Base-by-base conservation (phyloP, 345 rosid species). In the Heritiera littoralis region DNA sequence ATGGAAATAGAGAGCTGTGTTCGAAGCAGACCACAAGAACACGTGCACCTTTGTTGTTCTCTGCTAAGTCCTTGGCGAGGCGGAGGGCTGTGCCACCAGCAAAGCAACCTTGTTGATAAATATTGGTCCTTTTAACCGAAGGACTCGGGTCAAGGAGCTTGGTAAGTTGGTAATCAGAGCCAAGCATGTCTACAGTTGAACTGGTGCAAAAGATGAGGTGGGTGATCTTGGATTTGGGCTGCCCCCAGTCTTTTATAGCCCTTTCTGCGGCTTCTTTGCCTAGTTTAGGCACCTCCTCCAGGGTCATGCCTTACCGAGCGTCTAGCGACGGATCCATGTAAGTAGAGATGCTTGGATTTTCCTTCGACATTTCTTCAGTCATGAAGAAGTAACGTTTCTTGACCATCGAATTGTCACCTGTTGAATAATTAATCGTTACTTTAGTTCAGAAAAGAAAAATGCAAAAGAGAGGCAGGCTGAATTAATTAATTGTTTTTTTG, bases 231-330 rank as follows among this genome's bases (percentile, higher is more conserved):
- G 94, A 92, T 81, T 89, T 93, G 46, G 98, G 89, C 72, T 93
- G 98, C 10, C 92, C 95, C 95, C 95, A 90, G 51, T 91, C 97
- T 72, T 93, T 88, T 81, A 93, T 88, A 52, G 97, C 97, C 77
- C 88, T 90, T 41, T 76, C 71, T 0, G 97, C 95, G 0, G 97
- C 97, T 60, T 91, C 92, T 78, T 91, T 90, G 4, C 94, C 97
- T 0, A 93, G 84, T 84, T 84, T 93, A 4, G 97, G 95, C 4
- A 90, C 86, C 68, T 91, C 43, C 43, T 3, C 43, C 43, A 41
- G 5, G 43, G 43, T 41, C 43, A 41, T 41, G 5, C 4, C 43
- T 3, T 41, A 5, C 3, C 43, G 43, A 41, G 43, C 5, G 43
- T 41, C 43, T 41, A 3, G 43, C 43, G 43, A 41, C 94, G 38